phyloP scores from a whole-genome alignment of 768 basidiomycete genomes.

The Mycena rebaudengoi region DNA sequence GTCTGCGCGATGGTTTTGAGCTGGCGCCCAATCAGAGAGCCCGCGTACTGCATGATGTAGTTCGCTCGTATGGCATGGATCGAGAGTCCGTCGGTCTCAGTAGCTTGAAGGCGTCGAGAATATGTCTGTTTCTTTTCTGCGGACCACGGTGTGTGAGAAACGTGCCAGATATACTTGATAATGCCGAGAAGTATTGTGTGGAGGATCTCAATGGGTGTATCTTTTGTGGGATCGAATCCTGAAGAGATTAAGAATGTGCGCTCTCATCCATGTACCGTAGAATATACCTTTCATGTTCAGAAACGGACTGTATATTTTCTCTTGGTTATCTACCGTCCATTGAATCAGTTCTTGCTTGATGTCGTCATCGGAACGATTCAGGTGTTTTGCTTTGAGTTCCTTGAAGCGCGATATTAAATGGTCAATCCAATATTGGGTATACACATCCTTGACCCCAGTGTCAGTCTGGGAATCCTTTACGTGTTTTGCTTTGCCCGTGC shows the following conservation, averaged over 20 bases:
- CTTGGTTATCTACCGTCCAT: neutral
- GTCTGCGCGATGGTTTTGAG: slow-evolving; percentile 49
- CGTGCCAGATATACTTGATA: slow-evolving; percentile 53
- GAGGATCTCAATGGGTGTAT: slow-evolving; percentile 53
- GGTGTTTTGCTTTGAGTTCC: slow-evolving; percentile 33
- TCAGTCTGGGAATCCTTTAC: slow-evolving; percentile 39
- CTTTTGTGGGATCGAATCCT: slow-evolving; percentile 40
- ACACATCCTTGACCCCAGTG: slow-evolving; percentile 48
- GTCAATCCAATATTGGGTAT: slow-evolving; percentile 43
- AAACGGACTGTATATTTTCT: neutral
- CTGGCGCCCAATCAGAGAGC: slow-evolving; percentile 50
- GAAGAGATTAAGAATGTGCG: slow-evolving; percentile 30
- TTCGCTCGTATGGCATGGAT: slow-evolving; percentile 43
- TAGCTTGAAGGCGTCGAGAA: too few relatives aligned
- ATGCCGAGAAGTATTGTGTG: slow-evolving; percentile 53
- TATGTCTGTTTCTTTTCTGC: too few relatives aligned
- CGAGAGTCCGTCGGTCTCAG: too few relatives aligned
- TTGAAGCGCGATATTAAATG: slow-evolving; percentile 33
- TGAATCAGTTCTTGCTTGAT: neutral
- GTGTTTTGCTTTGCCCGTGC: slow-evolving; percentile 35
- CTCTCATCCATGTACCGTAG: slow-evolving; percentile 33
- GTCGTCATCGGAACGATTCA: too few relatives aligned
- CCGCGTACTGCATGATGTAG: slow-evolving; percentile 53
- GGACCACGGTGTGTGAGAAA: slow-evolving; percentile 40
- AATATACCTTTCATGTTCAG: slow-evolving; percentile 39